Conservation (phyloP, 2,329 filamentous ascomycete genomes). For the Fusarium tjaetaba region DNA sequence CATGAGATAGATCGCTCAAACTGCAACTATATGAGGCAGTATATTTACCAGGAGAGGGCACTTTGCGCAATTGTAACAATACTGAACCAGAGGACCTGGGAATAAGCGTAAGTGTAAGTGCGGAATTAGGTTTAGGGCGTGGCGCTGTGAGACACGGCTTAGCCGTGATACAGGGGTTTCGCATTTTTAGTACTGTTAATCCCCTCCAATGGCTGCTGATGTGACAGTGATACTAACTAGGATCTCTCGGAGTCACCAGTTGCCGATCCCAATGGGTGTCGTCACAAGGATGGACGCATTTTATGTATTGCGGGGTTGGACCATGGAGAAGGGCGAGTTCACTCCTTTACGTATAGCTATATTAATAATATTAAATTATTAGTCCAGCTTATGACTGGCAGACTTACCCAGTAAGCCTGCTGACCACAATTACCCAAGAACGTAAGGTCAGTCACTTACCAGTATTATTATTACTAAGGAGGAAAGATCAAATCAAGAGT, state of each 20-base stretch:
- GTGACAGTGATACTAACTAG: not conserved
- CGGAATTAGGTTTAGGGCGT: not conserved
- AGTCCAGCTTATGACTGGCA: too few relatives aligned
- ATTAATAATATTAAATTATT: too few relatives aligned
- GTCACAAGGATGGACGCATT: not conserved
- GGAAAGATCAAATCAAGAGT: too few relatives aligned
- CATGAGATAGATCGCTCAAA: not conserved
- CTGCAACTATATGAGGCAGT: not conserved
- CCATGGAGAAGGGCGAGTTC: not conserved
- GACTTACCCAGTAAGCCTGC: too few relatives aligned
- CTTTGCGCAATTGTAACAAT: not conserved
- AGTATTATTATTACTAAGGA: too few relatives aligned
- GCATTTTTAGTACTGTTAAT: not conserved
- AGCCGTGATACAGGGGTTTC: not conserved
- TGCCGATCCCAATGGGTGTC: not conserved
- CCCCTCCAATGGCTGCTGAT: not conserved
- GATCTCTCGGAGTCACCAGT: not conserved
- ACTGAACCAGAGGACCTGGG: not conserved
- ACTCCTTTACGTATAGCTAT: too few relatives aligned
- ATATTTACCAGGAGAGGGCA: not conserved
- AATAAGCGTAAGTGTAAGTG: not conserved
- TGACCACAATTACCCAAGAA: too few relatives aligned
- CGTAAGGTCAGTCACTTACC: not conserved
- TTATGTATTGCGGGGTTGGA: not conserved
- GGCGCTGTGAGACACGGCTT: not conserved